Evolutionary conservation across 768 basidiomycete species (phyloP).

Genomic region (Termitomyces eurrhizus): DNA sequence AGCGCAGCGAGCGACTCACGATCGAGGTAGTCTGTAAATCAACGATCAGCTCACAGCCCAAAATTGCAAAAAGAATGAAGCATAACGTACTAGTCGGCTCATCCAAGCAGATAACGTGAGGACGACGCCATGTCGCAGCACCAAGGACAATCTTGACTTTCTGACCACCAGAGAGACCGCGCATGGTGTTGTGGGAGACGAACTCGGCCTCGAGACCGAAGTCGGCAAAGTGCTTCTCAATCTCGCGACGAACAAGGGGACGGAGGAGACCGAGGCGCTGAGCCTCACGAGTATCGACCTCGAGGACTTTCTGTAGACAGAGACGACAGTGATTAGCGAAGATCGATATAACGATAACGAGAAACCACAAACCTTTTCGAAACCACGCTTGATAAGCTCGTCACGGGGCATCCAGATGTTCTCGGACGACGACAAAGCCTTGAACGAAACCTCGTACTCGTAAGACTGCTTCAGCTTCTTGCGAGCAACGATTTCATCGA

Average conservation of each 20-base stretch:
- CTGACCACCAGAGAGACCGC: constrained; percentile 97
- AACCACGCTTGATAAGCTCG: constrained; percentile 96
- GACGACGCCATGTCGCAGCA: constrained; percentile 98
- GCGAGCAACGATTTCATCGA: constrained; percentile 86
- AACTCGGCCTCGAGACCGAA: constrained; percentile 99
- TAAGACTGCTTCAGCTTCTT: constrained; percentile 99
- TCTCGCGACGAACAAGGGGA: constrained; percentile 96
- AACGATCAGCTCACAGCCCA: constrained; percentile 9
- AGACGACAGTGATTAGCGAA: constrained; percentile 6
- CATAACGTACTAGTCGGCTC: constrained; percentile 80
- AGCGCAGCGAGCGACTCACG: constrained; percentile 98
- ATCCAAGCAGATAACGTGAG: constrained; percentile 95
- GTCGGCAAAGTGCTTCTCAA: constrained; percentile 99
- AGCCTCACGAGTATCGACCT: constrained; percentile 96
- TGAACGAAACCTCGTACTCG: constrained; percentile 98
- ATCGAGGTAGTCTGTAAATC: constrained; percentile 87
- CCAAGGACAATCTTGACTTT: constrained; percentile 99
- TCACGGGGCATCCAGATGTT: constrained; percentile 98
- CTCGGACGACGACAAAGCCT: constrained; percentile 92
- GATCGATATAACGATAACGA: not conserved
- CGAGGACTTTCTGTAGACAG: constrained; percentile 76
- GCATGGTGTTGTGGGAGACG: constrained; percentile 98
- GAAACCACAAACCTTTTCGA: constrained; percentile 68
- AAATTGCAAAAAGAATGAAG: not conserved
- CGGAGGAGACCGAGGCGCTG: constrained; percentile 93